Evolutionary conservation across 2,329 filamentous ascomycete species (phyloP), one percentile per base, ranked within the genome.

Genomic region (Sporothrix brunneoviolacea): DNA sequence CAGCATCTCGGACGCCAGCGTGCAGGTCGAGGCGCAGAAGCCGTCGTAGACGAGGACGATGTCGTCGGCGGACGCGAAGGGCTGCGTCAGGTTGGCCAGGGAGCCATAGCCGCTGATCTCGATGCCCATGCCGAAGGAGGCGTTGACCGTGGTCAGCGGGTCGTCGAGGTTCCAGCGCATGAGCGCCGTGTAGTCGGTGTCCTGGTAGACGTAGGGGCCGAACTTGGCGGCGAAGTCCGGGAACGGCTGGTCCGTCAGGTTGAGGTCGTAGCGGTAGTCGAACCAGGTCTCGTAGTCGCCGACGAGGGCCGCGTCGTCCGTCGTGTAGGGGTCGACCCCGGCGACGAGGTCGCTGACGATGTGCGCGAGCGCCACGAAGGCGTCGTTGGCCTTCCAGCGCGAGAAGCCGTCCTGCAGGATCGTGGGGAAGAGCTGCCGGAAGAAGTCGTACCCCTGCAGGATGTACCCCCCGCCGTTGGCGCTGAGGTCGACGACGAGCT

Each of bases 401-500:
- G 55, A 73, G 57, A 71, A 69, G 6, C 68, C 64, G 4, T 67
- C 65, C 10, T 55, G 49, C 37, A 44, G 9, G 2, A 71, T 65
- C 12, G 64, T 56, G 4, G 70, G 71, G 64, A 78, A 76, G 0
- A 82, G 67, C 61, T 76, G 66, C 48, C 77, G 76, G 66, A 83
- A 83, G 22, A 84, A 69, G 59, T 83, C 80, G 56, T 80, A 81
- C 15, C 77, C 80, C n/a, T 76, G 71, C 8, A 80, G 61, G 39
- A 83, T 75, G 13, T 70, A 72, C 21, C 81, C 80, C 37, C 81
- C 81, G 2, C 72, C 75, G 56, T 84, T 84, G 41, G 70, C 71
- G 4, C 71, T 72, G 6, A 83, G 64, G 56, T 83, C 80, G 27
- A 84, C 67, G 10, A 84, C 73, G 0, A 84, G 71, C 61, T 79